phyloP scores from a whole-genome alignment of 140 eudicot species.

The Senecio squalidus region DNA sequence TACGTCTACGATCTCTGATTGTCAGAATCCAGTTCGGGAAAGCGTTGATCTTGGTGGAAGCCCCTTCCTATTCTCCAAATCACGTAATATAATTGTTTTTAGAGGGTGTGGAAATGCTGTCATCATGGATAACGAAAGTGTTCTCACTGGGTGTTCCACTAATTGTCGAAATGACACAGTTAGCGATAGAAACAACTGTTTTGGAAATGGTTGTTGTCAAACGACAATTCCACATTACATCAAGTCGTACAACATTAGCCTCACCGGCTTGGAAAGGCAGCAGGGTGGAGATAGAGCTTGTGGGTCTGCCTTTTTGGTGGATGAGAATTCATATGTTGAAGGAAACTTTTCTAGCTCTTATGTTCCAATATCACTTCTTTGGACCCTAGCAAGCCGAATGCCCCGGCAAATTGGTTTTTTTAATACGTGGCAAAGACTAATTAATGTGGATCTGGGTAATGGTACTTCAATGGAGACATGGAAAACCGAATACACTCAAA shows the following conservation, averaged over 20 bases:
- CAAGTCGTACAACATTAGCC: not conserved
- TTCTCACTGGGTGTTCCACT: conserved; percentile 13
- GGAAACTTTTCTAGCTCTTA: not conserved
- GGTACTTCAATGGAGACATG: not conserved
- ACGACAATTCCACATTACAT: conserved; percentile 6
- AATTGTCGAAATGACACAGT: not conserved
- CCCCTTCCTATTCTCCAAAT: conserved; percentile 7
- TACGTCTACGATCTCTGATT: not conserved
- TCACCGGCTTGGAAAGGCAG: not conserved
- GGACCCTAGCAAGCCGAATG: not conserved
- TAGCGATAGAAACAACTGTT: not conserved
- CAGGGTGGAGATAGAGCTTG: not conserved
- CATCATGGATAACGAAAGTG: not conserved
- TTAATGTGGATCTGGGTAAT: not conserved
- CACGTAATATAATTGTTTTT: not conserved
- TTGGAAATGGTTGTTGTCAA: conserved; percentile 12
- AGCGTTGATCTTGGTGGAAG: conserved; percentile 3
- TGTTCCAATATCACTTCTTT: conserved; percentile 1
- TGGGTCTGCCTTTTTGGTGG: not conserved
- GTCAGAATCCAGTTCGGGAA: not conserved
- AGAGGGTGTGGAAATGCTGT: conserved; percentile 17
- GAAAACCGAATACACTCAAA: too few species aligned
- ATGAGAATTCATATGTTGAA: not conserved
- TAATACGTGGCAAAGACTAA: not conserved
- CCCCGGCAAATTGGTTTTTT: not conserved